Base-by-base conservation (phyloP, 345 rosid species). In the Syzygium jambos region DNA sequence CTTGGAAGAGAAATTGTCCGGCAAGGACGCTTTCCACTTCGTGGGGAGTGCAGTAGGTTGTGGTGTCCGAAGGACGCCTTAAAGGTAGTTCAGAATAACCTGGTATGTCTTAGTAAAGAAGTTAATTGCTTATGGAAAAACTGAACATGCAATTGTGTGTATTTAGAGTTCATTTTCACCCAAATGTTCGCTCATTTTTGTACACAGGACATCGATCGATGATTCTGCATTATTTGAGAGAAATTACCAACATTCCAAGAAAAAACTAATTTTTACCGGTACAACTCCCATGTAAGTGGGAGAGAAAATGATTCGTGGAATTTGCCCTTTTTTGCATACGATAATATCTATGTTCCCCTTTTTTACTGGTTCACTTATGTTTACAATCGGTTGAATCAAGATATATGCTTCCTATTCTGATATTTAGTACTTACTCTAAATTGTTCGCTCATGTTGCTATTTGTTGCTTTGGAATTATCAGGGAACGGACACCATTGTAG, bases 1-100 rank as follows among this genome's bases (percentile, higher is more conserved):
- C 34, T 61, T 13, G 73, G 73, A n/a, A 61, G 73, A 61, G 73
- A 61, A 3, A 61, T 61, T 61, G 73, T 61, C 0, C 9, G 9
- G 19, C 19, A 6, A 61, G 68, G 27, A 61, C 5, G 34, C 34
- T 4, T 0, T 61, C 7, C 0, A 61, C 2, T 4, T 5, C 68
- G 9, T 27, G 68, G 68, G 12, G 27, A 27, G 34, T 34, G 68
- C 0, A 61, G 73, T 1, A 61, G 73, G 34, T n/a, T 61, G 73
- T 61, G 73, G 73, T 6, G 9, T n/a, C 38, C 13, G 0, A 13
- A 9, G 5, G 2, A 6, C 0, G 38, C 73, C 73, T n/a, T 61
- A n/a, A 19, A 61, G 0, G 73, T 61, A 19, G 16, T 61, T 61
- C 38, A 6, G 0, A 61, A n/a, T 6, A n/a, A 61, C 9, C 38